Evolutionary conservation across 768 basidiomycete genomes (phyloP), one percentile per base, ranked within the genome.

Genomic region (Leccinum subtestaceum): DNA sequence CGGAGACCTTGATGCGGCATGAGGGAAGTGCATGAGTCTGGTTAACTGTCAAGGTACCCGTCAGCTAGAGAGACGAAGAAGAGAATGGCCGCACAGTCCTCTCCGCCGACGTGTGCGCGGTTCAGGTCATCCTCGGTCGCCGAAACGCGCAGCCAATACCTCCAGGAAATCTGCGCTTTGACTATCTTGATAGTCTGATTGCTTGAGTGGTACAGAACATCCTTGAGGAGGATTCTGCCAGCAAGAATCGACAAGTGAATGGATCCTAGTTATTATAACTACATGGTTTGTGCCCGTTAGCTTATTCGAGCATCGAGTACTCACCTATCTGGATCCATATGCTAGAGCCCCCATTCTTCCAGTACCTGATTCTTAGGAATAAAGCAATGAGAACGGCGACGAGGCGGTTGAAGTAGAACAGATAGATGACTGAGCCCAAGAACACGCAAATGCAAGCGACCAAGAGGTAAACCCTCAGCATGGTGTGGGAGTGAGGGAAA

Each of bases 391-490:
- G 59, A 56, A 81, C 82, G 1, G 86, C 93, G 58, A 96, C 72
- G 53, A 96, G 76, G 43, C 94, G 84, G 74, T 94, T 95, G 85
- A 90, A 93, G 76, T 90, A 97, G 81, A 97, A 95, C 62, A 92
- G 81, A 74, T 92, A 91, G 60, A 92, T 76, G 57, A 91, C 74
- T 7, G 87, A 75, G 15, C 79, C 80, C 36, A 83, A 52, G 61
- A 80, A 72, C 27, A 81, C 82, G 67, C 80, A 81, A 53, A 88
- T 72, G 71, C 85, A 88, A 53, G 84, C 78, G 60, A 87, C 77
- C 61, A 92, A 77, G 25, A 93, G 80, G 53, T 84, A 76, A 46
- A 71, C 71, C 74, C 81, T 78, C 53, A 91, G 75, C 84, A 89
- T 88, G 60, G 56, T 54, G 47, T 25, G 29, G 6, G 47, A 47